Conservation (phyloP, 768 basidiomycete species). For the Chalciporus pseudorubinellus region DNA sequence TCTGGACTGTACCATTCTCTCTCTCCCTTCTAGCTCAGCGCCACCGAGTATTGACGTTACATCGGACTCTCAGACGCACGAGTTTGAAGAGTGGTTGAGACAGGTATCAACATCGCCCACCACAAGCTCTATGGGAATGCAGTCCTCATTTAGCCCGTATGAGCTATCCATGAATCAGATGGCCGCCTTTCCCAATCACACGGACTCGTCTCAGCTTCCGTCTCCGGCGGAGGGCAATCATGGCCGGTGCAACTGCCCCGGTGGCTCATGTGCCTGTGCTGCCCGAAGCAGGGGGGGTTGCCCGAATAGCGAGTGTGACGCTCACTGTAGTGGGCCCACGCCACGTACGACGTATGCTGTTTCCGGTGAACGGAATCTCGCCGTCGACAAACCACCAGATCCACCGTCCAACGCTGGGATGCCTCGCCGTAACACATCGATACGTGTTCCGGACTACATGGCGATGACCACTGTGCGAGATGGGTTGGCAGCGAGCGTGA, state of each 20-base stretch:
- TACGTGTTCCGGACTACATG: constrained; percentile 34
- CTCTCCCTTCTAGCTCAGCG: constrained; percentile 42
- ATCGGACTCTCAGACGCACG: constrained; percentile 42
- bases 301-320: constrained; percentile 30
- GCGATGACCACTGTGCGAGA: constrained; percentile 32
- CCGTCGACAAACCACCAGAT: constrained; percentile 11
- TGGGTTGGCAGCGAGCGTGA: constrained; percentile 25
- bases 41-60: constrained; percentile 42
- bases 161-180: constrained; percentile 23
- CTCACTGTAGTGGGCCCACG: constrained; percentile 19
- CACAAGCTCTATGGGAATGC: constrained; percentile 16
- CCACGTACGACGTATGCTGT: constrained; percentile 29
- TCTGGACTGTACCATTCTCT: constrained; percentile 61
- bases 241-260: constrained; percentile 35
- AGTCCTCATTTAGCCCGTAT: constrained; percentile 30
- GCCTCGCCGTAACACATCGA: constrained; percentile 15
- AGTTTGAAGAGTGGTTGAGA: constrained; percentile 65
- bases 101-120: constrained; percentile 38
- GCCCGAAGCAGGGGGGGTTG: constrained; percentile 31
- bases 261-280: constrained; percentile 33
- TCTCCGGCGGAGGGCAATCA: constrained; percentile 26
- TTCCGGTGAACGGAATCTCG: constrained; percentile 35
- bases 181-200: constrained; percentile 11
- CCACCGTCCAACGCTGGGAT: constrained; percentile 6
- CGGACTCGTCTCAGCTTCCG: constrained; percentile 17